phyloP scores from a whole-genome alignment of 495 filamentous ascomycete species.

The Penicillium lagena region DNA sequence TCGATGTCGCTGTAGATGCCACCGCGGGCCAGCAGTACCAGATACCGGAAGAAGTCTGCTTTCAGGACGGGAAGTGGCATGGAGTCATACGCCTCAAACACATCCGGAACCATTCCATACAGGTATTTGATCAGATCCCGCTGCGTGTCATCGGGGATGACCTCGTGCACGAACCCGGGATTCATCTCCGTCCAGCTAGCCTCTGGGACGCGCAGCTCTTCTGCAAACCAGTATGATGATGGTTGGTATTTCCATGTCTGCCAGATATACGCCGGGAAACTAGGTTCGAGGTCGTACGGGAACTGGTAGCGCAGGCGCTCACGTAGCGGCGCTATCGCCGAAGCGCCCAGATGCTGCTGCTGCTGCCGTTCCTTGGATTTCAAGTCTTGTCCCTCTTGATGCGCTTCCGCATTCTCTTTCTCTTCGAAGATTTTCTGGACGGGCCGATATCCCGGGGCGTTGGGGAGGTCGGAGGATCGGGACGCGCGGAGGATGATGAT shows the following conservation, averaged over 20 bases:
- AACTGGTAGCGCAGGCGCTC: conserved; percentile 90
- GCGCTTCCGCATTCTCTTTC: conserved; percentile 6
- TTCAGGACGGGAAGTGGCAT: conserved; percentile 86
- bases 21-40: conserved; percentile 88
- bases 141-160: conserved; percentile 86
- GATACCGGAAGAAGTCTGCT: conserved; percentile 96
- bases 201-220: conserved; percentile 71
- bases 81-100: conserved; percentile 84
- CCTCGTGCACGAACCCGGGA: conserved; percentile 90
- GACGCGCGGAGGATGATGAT: conserved; percentile 65
- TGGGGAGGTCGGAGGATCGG: conserved; percentile 29
- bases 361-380: conserved; percentile 7
- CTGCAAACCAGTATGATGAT: conserved; percentile 66
- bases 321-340: conserved; percentile 50
- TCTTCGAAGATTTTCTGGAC: conserved; percentile 17
- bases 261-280: conserved; percentile 98
- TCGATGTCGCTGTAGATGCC: conserved; percentile 98
- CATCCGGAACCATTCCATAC: conserved; percentile 81
- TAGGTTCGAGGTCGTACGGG: conserved; percentile 78
- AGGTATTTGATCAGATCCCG: conserved; percentile 75
- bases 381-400: conserved; percentile 5
- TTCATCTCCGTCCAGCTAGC: conserved; percentile 88
- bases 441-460: conserved; percentile 17
- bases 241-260: conserved; percentile 97
- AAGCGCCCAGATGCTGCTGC: conserved; percentile 32